These are phyloP conservation scores for Neurospora sp. DNA, from an alignment of 495 filamentous ascomycete genomes.

Conservation along the genomic window DNA sequence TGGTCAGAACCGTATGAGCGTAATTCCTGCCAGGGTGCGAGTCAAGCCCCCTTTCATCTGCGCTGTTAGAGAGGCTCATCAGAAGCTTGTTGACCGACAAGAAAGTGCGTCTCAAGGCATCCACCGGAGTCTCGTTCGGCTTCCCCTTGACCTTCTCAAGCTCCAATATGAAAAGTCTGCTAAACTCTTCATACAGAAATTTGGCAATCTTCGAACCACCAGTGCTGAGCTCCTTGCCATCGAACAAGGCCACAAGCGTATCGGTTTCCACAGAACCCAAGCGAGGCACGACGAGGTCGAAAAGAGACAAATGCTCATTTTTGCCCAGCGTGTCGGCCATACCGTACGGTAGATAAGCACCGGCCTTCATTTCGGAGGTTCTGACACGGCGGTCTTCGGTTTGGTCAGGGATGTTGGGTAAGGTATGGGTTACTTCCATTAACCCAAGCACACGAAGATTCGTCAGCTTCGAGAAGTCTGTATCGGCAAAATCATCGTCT, in stretches of 20 bases:
- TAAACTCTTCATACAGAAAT: constrained; percentile 90
- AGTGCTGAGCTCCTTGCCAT: constrained; percentile 74
- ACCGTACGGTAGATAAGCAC: constrained; percentile 70
- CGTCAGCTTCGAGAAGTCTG: constrained; percentile 79
- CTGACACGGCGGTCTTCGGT: constrained; percentile 91
- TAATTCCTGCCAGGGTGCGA: constrained; percentile 39
- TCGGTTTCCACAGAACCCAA: constrained; percentile 88
- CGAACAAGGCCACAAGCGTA: constrained; percentile 86
- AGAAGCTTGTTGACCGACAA: constrained; percentile 88
- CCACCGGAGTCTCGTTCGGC: constrained; percentile 58
- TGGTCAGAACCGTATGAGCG: constrained; percentile 50
- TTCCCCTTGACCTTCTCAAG: constrained; percentile 53
- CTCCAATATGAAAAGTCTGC: constrained; percentile 71
- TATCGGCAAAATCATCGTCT: constrained; percentile 51
- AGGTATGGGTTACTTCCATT: constrained; percentile 91
- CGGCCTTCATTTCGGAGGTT: constrained; percentile 87
- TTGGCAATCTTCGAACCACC: constrained; percentile 93
- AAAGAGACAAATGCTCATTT: constrained; percentile 91
- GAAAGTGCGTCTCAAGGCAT: constrained; percentile 81
- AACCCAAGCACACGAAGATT: constrained; percentile 83
- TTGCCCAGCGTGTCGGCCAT: constrained; percentile 96
- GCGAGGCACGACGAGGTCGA: constrained; percentile 91
- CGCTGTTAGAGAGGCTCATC: constrained; percentile 71
- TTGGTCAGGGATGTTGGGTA: constrained; percentile 86
- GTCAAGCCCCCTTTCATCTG: constrained; percentile 55